phyloP scores from a whole-genome alignment of 208 protist species.

The Phytomonas francai region DNA sequence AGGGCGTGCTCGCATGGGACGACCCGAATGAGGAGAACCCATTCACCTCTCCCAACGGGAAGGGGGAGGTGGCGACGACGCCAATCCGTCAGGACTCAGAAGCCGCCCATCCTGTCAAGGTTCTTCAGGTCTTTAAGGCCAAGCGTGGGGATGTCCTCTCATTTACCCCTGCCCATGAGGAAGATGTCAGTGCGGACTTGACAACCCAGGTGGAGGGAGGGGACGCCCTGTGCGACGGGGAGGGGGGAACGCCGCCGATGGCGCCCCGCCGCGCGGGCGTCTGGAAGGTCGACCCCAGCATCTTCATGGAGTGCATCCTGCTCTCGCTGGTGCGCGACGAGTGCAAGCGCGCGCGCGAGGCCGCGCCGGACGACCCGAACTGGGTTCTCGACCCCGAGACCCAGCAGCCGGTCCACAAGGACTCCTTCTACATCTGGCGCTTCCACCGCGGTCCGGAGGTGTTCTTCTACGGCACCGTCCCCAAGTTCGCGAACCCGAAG shows the following conservation, averaged over 20 bases:
- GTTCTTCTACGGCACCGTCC: conserved; percentile 67
- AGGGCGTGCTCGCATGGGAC: no score
- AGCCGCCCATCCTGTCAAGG: no score
- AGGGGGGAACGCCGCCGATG: neutral
- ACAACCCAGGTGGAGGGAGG: conserved; percentile 2
- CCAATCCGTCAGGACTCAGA: no score
- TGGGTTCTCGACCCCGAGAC: conserved; percentile 32
- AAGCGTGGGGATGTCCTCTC: no score
- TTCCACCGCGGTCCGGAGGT: conserved; percentile 34
- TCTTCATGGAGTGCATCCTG: conserved; percentile 52
- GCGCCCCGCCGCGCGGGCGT: conserved; percentile 14
- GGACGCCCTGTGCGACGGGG: neutral
- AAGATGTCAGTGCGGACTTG: conserved; percentile 1
- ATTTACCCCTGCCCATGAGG: no score
- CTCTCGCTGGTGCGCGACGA: conserved; percentile 62
- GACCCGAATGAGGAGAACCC: no score
- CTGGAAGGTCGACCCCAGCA: conserved; percentile 30
- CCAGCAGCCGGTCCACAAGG: conserved; percentile 28
- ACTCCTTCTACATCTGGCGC: conserved; percentile 56
- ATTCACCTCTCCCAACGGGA: no score
- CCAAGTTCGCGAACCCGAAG: conserved; percentile 56
- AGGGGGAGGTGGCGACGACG: no score
- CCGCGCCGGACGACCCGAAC: conserved; percentile 28
- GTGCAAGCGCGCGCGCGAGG: conserved; percentile 57
- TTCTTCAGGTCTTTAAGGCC: no score